Evolutionary conservation across 345 rosid genomes (phyloP).

Genomic region (Jatropha curcas): DNA sequence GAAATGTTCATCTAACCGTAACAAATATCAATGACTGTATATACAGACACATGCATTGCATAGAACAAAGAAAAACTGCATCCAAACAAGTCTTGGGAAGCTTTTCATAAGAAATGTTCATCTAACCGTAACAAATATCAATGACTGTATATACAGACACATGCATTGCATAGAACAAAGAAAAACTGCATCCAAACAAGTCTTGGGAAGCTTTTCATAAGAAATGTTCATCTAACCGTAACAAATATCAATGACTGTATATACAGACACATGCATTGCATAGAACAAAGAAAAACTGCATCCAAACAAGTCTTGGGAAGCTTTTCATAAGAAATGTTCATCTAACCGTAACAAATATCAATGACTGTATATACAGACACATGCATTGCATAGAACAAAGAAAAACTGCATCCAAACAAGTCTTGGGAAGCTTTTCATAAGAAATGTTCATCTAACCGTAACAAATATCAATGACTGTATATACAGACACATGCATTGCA

Average conservation of each 20-base stretch:
- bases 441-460: too few species aligned
- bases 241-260: too few species aligned
- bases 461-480: too few species aligned
- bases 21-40: too few species aligned
- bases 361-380: not conserved
- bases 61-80: not conserved
- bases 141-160: not conserved
- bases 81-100: not conserved
- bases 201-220: not conserved
- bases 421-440: not conserved
- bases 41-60: not conserved
- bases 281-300: not conserved
- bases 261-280: not conserved
- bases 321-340: not conserved
- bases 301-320: not conserved
- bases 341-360: too few species aligned
- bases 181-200: not conserved
- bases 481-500: not conserved
- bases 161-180: not conserved
- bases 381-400: not conserved
- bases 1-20: not conserved
- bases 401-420: not conserved
- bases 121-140: too few species aligned
- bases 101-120: not conserved
- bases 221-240: too few species aligned